A percentile compares a stretch with the other conserved stretches of the same genome.
Conservation (phyloP, 2,329 filamentous ascomycete genomes). For the Sphaerulina musiva region DNA sequence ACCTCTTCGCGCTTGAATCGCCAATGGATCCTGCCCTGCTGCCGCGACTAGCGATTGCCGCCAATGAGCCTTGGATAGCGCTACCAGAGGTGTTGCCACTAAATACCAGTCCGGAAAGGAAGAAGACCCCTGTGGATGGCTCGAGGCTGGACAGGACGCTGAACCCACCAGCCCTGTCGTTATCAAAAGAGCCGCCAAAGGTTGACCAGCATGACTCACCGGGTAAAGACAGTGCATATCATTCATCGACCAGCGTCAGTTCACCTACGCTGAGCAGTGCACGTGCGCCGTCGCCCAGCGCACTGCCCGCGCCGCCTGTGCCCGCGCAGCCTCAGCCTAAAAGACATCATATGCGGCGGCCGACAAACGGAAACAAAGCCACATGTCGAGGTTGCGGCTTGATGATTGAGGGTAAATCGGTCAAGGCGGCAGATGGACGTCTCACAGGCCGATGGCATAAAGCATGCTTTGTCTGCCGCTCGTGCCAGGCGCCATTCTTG, state of each 20-base stretch:
- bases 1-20: constrained; percentile 24
- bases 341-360: constrained; percentile 1
- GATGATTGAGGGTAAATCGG: constrained; percentile 78
- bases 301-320: constrained; percentile 17
- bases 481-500: constrained; percentile 71
- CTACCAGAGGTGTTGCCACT: constrained; percentile 1
- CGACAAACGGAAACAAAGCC: constrained; percentile 46
- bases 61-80: constrained; percentile 18
- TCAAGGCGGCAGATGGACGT: constrained; percentile 87
- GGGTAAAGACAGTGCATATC: constrained; percentile 9
- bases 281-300: constrained; percentile 12
- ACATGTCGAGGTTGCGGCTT: constrained; percentile 76
- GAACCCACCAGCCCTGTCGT: not conserved
- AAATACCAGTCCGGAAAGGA: not conserved
- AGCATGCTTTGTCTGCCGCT: constrained; percentile 84
- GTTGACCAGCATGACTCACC: not conserved
- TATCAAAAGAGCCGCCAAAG: not conserved
- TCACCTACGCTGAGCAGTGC: not conserved
- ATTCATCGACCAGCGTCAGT: constrained; percentile 2
- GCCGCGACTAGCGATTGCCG: not conserved
- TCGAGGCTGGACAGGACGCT: not conserved
- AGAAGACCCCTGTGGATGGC: constrained; percentile 1
- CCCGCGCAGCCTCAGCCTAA: constrained; percentile 10
- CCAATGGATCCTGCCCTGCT: constrained; percentile 31
- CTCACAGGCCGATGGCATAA: constrained; percentile 93